Base-by-base conservation (phyloP, 495 filamentous ascomycete species). In the Penicillium verhagenii region DNA sequence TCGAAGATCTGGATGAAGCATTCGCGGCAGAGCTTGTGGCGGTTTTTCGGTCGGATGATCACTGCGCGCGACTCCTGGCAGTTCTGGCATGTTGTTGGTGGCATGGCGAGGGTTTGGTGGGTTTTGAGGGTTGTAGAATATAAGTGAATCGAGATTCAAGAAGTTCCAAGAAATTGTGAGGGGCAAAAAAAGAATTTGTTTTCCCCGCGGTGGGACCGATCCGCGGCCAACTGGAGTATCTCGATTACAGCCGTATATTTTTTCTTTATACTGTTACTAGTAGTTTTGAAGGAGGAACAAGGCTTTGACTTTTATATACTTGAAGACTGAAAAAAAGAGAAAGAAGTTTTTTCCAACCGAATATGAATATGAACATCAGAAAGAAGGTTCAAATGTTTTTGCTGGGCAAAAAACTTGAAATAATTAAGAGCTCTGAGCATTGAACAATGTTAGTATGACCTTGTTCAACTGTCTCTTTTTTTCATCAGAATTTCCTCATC, bases 1-100 rank as follows among this genome's bases (percentile, higher is more conserved):
- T 98, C 94, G 68, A 98, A 98, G 47, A 92, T 75, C 20, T 71
- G 50, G 52, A 96, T 82, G 74, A 98, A 98, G 72, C 95, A 97
- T 3, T 72, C 57, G 59, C 88, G 91, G 79, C 94, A 98, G 43
- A 97, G 86, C 63, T 95, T 95, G 53, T 91, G 82, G 59, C 92
- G 80, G 71, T 96, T 95, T 67, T 97, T 97, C 6, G 94, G 93
- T 16, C 94, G 86, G 52, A 96, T 88, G 56, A 98, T 95, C 23
- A 96, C 77, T 6, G 94, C 93, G 53, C 93, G 81, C 52, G 85
- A 74, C 21, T 78, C 78, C 49, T 87, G 81, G 75, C 94, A 98
- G 59, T 86, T 74, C 43, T 81, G 82, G 69, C 94, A 98, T 11
- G 79, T 76, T 13, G 72, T 72, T 29, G 80, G 81, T n/a, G 81